Evolutionary conservation across 2,329 filamentous ascomycete species (phyloP).

Genomic region (Sporothrix euskadiensis): DNA sequence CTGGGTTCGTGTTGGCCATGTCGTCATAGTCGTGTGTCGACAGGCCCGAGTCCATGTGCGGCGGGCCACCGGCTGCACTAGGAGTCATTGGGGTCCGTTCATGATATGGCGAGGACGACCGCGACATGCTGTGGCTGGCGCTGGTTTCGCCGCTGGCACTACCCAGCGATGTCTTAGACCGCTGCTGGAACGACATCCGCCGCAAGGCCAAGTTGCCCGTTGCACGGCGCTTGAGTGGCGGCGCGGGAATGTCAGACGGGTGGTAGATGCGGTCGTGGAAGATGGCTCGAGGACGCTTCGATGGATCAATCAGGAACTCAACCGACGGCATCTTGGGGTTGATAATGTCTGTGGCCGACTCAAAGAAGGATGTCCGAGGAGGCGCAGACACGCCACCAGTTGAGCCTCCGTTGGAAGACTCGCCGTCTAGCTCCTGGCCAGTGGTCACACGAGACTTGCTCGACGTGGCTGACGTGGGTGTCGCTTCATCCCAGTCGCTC

Average conservation of each 20-base stretch:
- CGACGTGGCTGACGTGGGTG: slow-evolving; percentile 35
- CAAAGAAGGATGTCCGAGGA: slow-evolving; percentile 89
- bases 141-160: slow-evolving; percentile 19
- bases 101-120: slow-evolving; percentile 16
- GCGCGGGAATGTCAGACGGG: slow-evolving; percentile 85
- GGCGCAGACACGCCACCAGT: slow-evolving; percentile 62
- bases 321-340: slow-evolving; percentile 82
- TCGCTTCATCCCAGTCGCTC: slow-evolving; percentile 38
- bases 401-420: slow-evolving; percentile 27
- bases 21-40: slow-evolving; percentile 57
- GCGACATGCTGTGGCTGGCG: slow-evolving; percentile 28
- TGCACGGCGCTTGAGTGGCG: slow-evolving; percentile 60
- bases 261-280: slow-evolving; percentile 97
- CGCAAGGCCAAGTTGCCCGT: slow-evolving; percentile 41
- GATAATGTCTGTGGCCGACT: slow-evolving; percentile 88
- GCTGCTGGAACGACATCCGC: slow-evolving; percentile 30
- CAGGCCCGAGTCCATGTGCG: slow-evolving; percentile 47
- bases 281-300: slow-evolving; percentile 80
- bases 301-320: slow-evolving; percentile 81
- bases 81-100: not conserved
- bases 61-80: slow-evolving; percentile 31
- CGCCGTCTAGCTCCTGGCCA: slow-evolving; percentile 48
- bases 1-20: slow-evolving; percentile 48
- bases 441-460: slow-evolving; percentile 48
- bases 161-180: slow-evolving; percentile 10